These are phyloP conservation scores for Botryotinia globosa DNA, from an alignment of 2,329 filamentous ascomycete species.

Conservation along the genomic window DNA sequence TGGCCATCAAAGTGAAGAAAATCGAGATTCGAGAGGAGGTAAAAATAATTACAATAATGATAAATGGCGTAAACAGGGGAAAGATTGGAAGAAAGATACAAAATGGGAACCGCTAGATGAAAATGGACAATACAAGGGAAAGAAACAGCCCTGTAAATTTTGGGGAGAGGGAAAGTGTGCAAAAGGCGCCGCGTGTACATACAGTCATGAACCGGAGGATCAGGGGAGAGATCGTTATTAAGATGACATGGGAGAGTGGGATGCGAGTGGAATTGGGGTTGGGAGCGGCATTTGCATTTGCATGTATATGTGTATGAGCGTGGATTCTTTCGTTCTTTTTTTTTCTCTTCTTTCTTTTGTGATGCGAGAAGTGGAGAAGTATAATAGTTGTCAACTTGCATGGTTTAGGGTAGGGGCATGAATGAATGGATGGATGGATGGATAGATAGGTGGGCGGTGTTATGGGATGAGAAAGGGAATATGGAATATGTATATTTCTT, in stretches of 20 bases:
- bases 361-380: not conserved
- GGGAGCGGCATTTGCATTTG: not conserved
- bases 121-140: constrained; percentile 46
- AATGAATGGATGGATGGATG: not conserved
- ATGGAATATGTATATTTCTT: not conserved
- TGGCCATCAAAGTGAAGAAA: constrained; percentile 24
- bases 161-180: constrained; percentile 69
- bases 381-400: not conserved
- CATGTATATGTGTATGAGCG: not conserved
- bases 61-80: not conserved
- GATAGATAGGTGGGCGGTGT: not conserved
- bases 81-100: constrained; percentile 4
- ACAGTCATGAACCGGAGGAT: constrained; percentile 55
- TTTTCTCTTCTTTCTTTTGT: not conserved
- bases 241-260: not conserved
- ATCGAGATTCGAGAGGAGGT: not conserved
- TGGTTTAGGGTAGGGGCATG: not conserved
- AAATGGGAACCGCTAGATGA: constrained; percentile 31
- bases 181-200: constrained; percentile 72
- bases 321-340: not conserved
- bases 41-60: constrained; percentile 12
- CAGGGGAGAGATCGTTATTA: constrained; percentile 9
- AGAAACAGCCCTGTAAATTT: constrained; percentile 68
- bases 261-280: not conserved
- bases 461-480: not conserved